Conservation (phyloP, 2,329 filamentous ascomycete genomes). For the Fusarium mangiferae region DNA sequence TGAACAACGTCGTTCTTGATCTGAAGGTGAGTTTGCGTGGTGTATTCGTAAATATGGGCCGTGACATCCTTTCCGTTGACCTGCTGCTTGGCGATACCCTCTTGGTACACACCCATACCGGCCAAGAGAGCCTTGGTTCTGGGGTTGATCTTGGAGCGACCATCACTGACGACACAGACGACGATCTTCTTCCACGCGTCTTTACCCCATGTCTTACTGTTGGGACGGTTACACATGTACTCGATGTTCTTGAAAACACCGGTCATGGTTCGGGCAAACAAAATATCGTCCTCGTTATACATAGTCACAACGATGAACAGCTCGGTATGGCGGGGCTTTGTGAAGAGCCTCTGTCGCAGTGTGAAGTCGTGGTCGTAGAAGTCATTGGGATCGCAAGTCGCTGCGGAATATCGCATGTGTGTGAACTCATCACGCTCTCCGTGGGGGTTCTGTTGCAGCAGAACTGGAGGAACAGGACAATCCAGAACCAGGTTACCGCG, state of each 20-base stretch:
- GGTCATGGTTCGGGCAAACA: slow-evolving; percentile 94
- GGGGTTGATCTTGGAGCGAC: slow-evolving; percentile 95
- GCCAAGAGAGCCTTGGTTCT: slow-evolving; percentile 89
- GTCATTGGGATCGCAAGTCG: slow-evolving; percentile 89
- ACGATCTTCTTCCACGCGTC: slow-evolving; percentile 99
- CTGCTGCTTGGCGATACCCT: slow-evolving; percentile 97
- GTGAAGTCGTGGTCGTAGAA: slow-evolving; percentile 94
- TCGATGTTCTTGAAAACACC: slow-evolving; percentile 99
- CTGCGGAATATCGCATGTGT: slow-evolving; percentile 92
- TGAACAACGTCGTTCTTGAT: slow-evolving; percentile 91
- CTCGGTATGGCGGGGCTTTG: slow-evolving; percentile 91
- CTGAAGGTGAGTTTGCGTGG: slow-evolving; percentile 84
- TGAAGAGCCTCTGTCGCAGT: slow-evolving; percentile 88
- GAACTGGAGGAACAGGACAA: slow-evolving; percentile 89
- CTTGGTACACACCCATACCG: slow-evolving; percentile 95
- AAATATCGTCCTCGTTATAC: slow-evolving; percentile 98
- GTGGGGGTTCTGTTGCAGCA: slow-evolving; percentile 89
- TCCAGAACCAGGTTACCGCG: slow-evolving; percentile 96
- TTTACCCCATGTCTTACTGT: slow-evolving; percentile 97
- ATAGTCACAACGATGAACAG: slow-evolving; percentile 97
- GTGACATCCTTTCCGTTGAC: slow-evolving; percentile 97
- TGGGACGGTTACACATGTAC: slow-evolving; percentile 93
- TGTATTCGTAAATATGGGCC: slow-evolving; percentile 97
- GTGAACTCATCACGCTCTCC: slow-evolving; percentile 92
- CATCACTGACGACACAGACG: slow-evolving; percentile 96